These are phyloP conservation scores for Limtongia smithiae DNA, from an alignment of 805 yeast species.

Conservation along the genomic window DNA sequence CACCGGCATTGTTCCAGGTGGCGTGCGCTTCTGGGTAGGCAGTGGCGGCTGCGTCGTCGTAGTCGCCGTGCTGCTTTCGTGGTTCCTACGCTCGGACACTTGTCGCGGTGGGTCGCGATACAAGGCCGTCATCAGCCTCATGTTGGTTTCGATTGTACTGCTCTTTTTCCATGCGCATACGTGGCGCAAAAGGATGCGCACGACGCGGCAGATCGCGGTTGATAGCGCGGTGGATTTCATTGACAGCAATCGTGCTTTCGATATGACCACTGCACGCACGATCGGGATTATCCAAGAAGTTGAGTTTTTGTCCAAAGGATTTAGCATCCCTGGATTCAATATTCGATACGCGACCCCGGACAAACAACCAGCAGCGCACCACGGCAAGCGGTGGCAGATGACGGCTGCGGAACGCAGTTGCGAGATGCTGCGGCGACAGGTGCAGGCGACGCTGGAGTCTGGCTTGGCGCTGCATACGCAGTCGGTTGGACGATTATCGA, in stretches of 20 bases:
- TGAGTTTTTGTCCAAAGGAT: conserved; percentile 27
- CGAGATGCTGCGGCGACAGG: conserved; percentile 12
- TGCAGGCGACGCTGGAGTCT: conserved; percentile 23
- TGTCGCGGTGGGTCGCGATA: conserved; percentile 7
- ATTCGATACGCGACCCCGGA: too few species aligned
- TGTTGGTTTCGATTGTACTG: conserved; percentile 12
- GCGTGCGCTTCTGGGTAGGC: conserved; percentile 33
- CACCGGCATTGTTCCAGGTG: too few species aligned
- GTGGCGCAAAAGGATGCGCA: conserved; percentile 28
- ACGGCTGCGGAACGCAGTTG: conserved; percentile 14
- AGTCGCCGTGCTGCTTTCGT: conserved; percentile 36
- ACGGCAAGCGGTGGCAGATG: not conserved
- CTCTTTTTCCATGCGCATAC: conserved; percentile 26
- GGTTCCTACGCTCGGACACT: conserved; percentile 25
- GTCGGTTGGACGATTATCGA: conserved; percentile 13
- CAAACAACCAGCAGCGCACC: not conserved
- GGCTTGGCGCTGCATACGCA: conserved; percentile 17
- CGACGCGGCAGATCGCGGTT: conserved; percentile 14
- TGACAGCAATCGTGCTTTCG: conserved; percentile 24
- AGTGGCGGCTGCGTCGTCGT: conserved; percentile 40
- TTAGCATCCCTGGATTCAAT: not conserved
- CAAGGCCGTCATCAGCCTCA: conserved; percentile 12
- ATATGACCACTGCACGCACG: conserved; percentile 21
- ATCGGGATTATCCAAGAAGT: conserved; percentile 29
- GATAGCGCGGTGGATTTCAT: conserved; percentile 21